Evolutionary conservation across 106 monocot genomes (phyloP), one percentile per base, ranked within the genome.

Genomic region (Triglochin maritima): DNA sequence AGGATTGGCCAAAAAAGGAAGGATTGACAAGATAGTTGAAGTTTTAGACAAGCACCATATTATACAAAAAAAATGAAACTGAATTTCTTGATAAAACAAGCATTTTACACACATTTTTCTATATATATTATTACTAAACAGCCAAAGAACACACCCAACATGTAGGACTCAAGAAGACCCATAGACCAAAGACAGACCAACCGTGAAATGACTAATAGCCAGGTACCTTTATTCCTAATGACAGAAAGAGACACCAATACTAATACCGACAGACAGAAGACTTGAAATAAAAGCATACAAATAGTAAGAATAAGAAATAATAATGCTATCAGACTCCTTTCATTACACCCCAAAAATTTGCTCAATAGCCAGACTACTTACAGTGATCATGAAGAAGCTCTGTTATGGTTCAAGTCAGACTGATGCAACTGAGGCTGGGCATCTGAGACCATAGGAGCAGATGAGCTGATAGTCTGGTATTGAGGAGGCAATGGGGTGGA

Each of bases 401-500:
- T 65, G 41, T 63, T 49, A 42, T 55, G 75, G 68, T 83, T 83
- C 50, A 47, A 4, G 56, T 77, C 73, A 53, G 73, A 10, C 13
- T 64, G 73, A 52, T 54, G 72, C 44, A 72, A 72, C n/a, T 29
- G 70, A 46, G 29, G 7, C 4, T 17, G 50, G 2, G 67, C 14
- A 16, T 75, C 76, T 6, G 71, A 6, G 1, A 68, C 62, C 2
- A 47, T 61, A 3, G 57, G 5, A 29, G 73, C 70, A 13, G 66
- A 44, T 0, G 83, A 57, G 45, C 14, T 72, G 50, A 79, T 60
- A 3, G 79, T 69, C 72, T 77, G 87, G 58, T 76, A 87, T 60
- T 84, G 84, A 8, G 81, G 48, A 5, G 76, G 51, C 84, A 81
- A 13, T 15, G 82, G 63, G 3, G 73, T 49, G 10, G 78, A 64